Evolutionary conservation across 352 stramenopile species (phyloP).

Genomic region (Phytophthora tubulina): DNA sequence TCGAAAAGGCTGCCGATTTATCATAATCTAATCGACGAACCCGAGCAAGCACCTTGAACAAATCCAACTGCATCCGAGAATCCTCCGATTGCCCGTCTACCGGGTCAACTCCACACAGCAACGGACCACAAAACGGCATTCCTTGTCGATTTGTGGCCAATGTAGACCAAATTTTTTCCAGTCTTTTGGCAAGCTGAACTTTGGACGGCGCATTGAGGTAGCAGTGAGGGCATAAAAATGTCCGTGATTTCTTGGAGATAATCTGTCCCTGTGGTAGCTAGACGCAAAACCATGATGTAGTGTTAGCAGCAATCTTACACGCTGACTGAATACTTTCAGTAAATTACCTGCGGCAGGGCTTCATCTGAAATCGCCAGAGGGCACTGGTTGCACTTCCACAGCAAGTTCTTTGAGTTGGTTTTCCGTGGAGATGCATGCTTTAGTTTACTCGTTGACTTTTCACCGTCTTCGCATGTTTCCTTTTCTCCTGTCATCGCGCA

Average conservation of each 20-base stretch:
- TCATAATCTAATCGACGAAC: slow-evolving; percentile 81
- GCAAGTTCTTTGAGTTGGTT: slow-evolving; percentile 55
- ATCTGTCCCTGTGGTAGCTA: slow-evolving; percentile 73
- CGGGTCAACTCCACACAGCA: slow-evolving; percentile 70
- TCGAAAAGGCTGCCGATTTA: slow-evolving; percentile 63
- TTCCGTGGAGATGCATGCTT: slow-evolving; percentile 67
- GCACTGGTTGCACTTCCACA: slow-evolving; percentile 88
- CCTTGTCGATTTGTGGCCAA: slow-evolving; percentile 88
- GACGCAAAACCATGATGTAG: slow-evolving; percentile 11
- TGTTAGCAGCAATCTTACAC: slow-evolving; percentile 13
- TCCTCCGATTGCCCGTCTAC: slow-evolving; percentile 32
- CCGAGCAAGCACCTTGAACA: slow-evolving; percentile 80
- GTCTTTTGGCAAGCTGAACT: slow-evolving; percentile 77
- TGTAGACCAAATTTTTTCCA: slow-evolving; percentile 89
- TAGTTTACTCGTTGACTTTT: slow-evolving; percentile 44
- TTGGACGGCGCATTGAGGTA: slow-evolving; percentile 61
- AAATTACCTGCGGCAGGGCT: slow-evolving; percentile 64
- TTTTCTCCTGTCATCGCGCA: slow-evolving; percentile 72
- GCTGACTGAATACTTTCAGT: background rate
- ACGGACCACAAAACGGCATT: slow-evolving; percentile 80
- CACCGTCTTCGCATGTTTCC: slow-evolving; percentile 58
- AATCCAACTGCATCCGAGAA: slow-evolving; percentile 48
- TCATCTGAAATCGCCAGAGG: slow-evolving; percentile 71
- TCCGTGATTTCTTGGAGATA: slow-evolving; percentile 69
- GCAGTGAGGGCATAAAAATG: slow-evolving; percentile 81